Evolutionary conservation across 768 basidiomycete genomes (phyloP), one percentile per base, ranked within the genome.

Genomic region (Boletellus ananas): DNA sequence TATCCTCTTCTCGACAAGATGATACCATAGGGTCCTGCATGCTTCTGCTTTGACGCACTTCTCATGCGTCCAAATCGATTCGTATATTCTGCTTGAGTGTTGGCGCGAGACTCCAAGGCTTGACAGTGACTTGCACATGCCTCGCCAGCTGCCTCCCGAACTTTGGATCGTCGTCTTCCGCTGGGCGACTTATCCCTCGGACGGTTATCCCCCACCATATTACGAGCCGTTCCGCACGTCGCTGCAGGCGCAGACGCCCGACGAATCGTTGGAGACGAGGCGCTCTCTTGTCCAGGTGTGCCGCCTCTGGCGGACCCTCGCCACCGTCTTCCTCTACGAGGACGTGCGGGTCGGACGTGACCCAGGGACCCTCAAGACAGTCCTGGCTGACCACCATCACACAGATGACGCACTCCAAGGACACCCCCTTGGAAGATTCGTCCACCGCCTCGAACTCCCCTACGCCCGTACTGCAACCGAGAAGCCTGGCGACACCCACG

Each of bases 371-470:
- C 69, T 79, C 47, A 65, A 59, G 58, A 61, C 60, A 43, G 56
- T 63, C n/a, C 56, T 78, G 48, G 50, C 54, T 38, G 55, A 43
- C 45, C 29, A 27, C 34, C 40, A 44, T 27, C 35, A 6, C 33
- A 23, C 12, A 37, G 55, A 53, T 23, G 50, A 57, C 47, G 49
- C 34, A 6, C 40, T 36, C 50, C 49, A 59, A 17, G 57, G 65
- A 47, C 43, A 41, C n/a, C 61, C 55, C 33, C 55, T 62, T 35
- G 66, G 66, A 33, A 54, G 47, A 52, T 63, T 69, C 73, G 82
- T 85, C 51, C 76, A 73, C 44, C 79, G 84, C 44, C 73, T 76
- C 37, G 76, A 78, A 37, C 71, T 87, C 16, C 83, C 84, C 3
- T 87, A 83, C 61, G 55, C 67, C 11, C 74, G 71, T 56, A 83